These are phyloP conservation scores for Solanum sejunctum DNA, from an alignment of 257 asterid genomes.

Conservation along the genomic window DNA sequence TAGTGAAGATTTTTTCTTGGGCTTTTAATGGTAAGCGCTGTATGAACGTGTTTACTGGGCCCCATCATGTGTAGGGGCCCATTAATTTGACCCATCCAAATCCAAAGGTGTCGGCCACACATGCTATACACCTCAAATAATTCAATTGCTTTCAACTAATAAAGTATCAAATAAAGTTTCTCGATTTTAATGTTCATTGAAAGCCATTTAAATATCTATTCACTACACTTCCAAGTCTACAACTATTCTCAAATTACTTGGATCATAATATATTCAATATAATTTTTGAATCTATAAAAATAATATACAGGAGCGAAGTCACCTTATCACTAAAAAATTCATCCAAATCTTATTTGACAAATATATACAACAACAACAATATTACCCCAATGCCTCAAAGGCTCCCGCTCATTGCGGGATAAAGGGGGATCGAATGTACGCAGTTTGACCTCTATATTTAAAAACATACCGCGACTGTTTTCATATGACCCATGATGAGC, in stretches of 20 bases:
- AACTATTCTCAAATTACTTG: neutral
- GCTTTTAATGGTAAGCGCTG: neutral
- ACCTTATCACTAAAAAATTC: no score
- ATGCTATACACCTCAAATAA: neutral
- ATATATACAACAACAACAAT: no score
- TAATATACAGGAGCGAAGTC: no score
- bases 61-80: neutral
- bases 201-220: neutral
- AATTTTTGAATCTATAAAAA: neutral
- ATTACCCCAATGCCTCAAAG: no score
- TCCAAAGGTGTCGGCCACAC: neutral
- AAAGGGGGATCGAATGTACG: no score
- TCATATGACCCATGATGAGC: no score
- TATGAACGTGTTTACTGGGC: neutral
- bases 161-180: neutral
- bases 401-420: no score
- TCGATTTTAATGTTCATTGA: neutral
- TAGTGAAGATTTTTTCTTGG: neutral
- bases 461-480: no score
- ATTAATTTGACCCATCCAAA: neutral
- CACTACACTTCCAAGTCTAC: neutral
- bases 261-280: neutral
- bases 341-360: no score
- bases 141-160: neutral
- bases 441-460: no score